phyloP scores from a whole-genome alignment of 805 yeast genomes.

The Danielia reshetovae region DNA sequence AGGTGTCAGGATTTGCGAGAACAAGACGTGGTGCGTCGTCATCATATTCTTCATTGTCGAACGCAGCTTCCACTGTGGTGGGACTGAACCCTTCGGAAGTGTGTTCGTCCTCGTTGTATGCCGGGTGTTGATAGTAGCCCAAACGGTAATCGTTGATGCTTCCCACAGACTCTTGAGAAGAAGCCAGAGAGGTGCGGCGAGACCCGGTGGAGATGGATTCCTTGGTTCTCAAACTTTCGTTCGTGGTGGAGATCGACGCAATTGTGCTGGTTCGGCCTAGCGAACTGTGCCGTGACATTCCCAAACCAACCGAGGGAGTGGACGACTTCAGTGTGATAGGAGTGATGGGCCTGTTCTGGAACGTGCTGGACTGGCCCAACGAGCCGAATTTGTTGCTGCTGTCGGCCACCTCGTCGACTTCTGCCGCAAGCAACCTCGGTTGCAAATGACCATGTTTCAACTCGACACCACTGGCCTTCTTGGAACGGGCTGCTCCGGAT shows the following conservation, averaged over 20 bases:
- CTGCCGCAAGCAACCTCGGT: constrained; percentile 69
- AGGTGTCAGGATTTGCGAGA: constrained; percentile 54
- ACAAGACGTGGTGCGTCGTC: constrained; percentile 43
- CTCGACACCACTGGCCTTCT: constrained; percentile 45
- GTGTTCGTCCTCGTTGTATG: constrained; percentile 27
- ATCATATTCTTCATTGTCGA: constrained; percentile 23
- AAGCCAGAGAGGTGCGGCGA: constrained; percentile 19
- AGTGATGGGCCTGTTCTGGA: constrained; percentile 5
- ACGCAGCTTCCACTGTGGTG: constrained; percentile 7
- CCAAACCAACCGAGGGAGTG: constrained; percentile 7
- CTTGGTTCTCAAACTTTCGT: constrained; percentile 18
- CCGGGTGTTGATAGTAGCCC: constrained; percentile 39
- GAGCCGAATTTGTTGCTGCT: constrained; percentile 12
- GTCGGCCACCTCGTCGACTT: constrained; percentile 52
- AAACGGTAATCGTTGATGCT: constrained; percentile 23
- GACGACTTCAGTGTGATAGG: constrained; percentile 14
- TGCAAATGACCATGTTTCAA: constrained; percentile 60
- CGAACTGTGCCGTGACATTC: constrained; percentile 24
- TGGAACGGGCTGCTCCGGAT: constrained; percentile 9
- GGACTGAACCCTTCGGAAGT: constrained; percentile 15
- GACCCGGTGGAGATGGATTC: constrained; percentile 11
- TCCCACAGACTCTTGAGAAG: constrained; percentile 26
- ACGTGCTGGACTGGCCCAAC: constrained; percentile 9
- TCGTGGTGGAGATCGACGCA: constrained; percentile 16
- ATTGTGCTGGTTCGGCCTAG: constrained; percentile 30